phyloP scores from a whole-genome alignment of 345 rosid species.

The Excoecaria cochinchinensis region DNA sequence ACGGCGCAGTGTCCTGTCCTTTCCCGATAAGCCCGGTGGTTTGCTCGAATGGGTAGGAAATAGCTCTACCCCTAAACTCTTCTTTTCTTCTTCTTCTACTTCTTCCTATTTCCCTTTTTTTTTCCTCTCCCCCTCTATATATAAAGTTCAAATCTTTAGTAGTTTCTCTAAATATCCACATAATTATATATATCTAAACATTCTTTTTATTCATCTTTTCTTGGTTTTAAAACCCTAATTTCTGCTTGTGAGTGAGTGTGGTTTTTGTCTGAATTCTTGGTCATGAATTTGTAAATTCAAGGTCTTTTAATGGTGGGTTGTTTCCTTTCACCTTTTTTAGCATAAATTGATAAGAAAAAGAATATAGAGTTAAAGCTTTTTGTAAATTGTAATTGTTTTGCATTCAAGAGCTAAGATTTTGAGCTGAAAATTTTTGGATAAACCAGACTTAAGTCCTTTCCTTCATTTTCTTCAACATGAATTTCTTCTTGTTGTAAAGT shows the following conservation, averaged over 20 bases:
- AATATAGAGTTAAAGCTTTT: neutral
- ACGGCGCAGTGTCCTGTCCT: constrained; percentile 42
- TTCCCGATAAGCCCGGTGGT: constrained; percentile 50
- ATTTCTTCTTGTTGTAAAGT: neutral
- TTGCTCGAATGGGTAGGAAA: constrained; percentile 37
- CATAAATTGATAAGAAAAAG: neutral
- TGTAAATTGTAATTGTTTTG: neutral
- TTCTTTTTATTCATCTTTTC: neutral
- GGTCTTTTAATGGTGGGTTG: neutral
- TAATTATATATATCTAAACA: neutral
- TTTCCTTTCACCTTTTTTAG: neutral
- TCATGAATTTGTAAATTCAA: neutral
- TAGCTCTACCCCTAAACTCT: neutral
- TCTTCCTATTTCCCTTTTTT: neutral
- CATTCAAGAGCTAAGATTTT: neutral
- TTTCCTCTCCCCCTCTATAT: too few relatives aligned
- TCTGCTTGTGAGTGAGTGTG: neutral
- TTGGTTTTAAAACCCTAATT: neutral
- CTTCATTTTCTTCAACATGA: neutral
- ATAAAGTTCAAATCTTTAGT: neutral
- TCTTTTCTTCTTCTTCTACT: neutral
- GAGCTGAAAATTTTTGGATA: neutral
- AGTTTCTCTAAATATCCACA: neutral
- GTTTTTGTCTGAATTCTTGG: neutral
- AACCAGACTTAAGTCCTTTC: neutral